Percentiles rank a stretch among this genome's conserved stretches.
Conservation (phyloP, 1,284 basidiomycete genomes). For the Veloporphyrellus conicus region DNA sequence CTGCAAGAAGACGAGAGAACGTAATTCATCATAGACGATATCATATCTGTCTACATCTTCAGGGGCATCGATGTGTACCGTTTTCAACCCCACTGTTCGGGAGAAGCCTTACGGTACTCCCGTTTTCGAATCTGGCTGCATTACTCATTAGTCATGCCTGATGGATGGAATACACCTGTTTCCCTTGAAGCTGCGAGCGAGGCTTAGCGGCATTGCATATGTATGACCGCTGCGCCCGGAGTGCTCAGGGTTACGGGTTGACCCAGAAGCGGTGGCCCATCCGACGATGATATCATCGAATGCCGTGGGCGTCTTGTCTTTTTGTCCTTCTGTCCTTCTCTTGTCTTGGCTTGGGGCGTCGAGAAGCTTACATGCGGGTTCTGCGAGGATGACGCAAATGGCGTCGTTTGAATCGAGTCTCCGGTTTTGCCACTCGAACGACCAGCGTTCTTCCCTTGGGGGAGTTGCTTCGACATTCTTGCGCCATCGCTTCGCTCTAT, state of each 20-base stretch:
- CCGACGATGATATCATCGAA: slow-evolving; percentile 18
- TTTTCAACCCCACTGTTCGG: slow-evolving; percentile 1
- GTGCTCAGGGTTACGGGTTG: slow-evolving; percentile 16
- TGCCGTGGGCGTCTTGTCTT: too few relatives aligned
- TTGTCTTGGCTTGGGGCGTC: neutral
- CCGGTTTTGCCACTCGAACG: neutral
- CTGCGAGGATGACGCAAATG: neutral
- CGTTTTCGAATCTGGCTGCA: neutral
- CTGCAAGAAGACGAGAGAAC: neutral
- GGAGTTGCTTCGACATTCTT: neutral
- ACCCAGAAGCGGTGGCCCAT: neutral
- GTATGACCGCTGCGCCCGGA: neutral
- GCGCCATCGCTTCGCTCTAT: neutral
- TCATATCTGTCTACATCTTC: slow-evolving; percentile 3
- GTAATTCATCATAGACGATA: slow-evolving; percentile 8
- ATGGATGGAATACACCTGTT: neutral
- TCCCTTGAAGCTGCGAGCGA: neutral
- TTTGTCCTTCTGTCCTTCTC: neutral
- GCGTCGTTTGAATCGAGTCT: neutral
- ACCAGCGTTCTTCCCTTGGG: neutral
- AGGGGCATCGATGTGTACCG: slow-evolving; percentile 4
- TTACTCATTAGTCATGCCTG: neutral
- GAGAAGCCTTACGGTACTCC: slow-evolving; percentile 3
- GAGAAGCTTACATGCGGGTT: neutral
- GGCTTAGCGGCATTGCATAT: neutral